Base-by-base conservation (phyloP, 1,284 basidiomycete species). In the Ustilago loliicola region DNA sequence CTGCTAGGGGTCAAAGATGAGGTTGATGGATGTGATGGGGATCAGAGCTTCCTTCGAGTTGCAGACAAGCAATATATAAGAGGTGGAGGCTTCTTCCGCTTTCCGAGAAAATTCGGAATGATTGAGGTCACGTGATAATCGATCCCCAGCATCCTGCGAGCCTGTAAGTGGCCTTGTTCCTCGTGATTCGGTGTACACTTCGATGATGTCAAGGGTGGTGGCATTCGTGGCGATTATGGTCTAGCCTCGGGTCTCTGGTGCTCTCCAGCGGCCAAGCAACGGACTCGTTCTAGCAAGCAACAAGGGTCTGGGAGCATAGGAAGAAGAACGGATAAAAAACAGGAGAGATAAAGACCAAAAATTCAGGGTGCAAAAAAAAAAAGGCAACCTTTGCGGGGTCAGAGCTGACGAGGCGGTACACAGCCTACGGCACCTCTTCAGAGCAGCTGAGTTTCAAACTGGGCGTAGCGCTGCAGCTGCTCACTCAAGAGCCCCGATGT, bases 91-190 rank as follows among this genome's bases (percentile, higher is more conserved):
- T 32, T 32, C 29, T 32, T 32, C 51, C 51, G 51, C 15, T 21
- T 53, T 53, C 51, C 51, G 51, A 34, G 51, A 53, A 53, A 53
- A 53, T 27, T 29, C 48, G 21, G n/a, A n/a, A n/a, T n/a, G n/a
- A n/a, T 10, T 11, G 8, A 5, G 19, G 2, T 53, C 51, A 53
- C 51, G 51, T 53, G 51, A 52, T 32, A 25, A 9, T 25, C 8
- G 47, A 23, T 15, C 17, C 23, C 45, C 21, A 25, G 15, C 45
- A 48, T 7, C n/a, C 13, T 2, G 21, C 21, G 45, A 42, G 7
- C 15, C n/a, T n/a, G n/a, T n/a, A n/a, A n/a, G n/a, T n/a, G n/a
- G n/a, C n/a, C n/a, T n/a, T n/a, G n/a, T n/a, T n/a, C n/a, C n/a
- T n/a, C n/a, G n/a, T n/a, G n/a, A n/a, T n/a, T n/a, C n/a, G n/a